Conservation (phyloP, 805 yeast genomes). For the Ogataea siamensis region DNA sequence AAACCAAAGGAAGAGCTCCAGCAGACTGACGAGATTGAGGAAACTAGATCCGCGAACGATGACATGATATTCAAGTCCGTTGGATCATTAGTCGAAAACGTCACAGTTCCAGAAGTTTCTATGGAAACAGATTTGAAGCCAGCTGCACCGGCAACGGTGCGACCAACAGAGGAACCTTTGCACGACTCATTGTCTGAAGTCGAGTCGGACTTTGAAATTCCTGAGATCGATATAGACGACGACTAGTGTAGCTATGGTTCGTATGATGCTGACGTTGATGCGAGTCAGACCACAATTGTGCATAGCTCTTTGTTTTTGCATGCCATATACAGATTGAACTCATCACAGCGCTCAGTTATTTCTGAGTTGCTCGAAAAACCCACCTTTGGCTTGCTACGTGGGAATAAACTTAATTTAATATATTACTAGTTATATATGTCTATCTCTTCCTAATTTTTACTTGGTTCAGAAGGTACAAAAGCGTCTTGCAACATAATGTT, state of each 20-base stretch:
- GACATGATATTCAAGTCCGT: slow-evolving; percentile 20
- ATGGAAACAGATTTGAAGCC: slow-evolving; percentile 1
- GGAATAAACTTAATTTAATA: slow-evolving; percentile 4
- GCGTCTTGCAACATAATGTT: slow-evolving; percentile 30
- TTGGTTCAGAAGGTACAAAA: slow-evolving; percentile 35
- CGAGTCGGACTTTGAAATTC: slow-evolving; percentile 38
- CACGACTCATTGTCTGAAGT: slow-evolving; percentile 24
- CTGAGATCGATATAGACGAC: slow-evolving; percentile 35
- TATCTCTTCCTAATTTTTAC: slow-evolving; percentile 11
- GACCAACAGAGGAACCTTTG: slow-evolving; percentile 3
- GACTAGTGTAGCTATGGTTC: slow-evolving; percentile 22
- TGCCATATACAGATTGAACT: slow-evolving; percentile 26
- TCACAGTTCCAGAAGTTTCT: slow-evolving; percentile 1
- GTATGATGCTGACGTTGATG: slow-evolving; percentile 5
- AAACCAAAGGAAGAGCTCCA: slow-evolving; percentile 17
- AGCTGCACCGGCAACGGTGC: neutral
- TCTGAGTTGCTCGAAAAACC: slow-evolving; percentile 16
- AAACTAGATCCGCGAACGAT: slow-evolving; percentile 8
- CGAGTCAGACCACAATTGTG: slow-evolving; percentile 18
- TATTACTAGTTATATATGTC: slow-evolving; percentile 8
- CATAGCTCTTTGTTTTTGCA: slow-evolving; percentile 22
- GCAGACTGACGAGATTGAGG: neutral
- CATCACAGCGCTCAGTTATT: slow-evolving; percentile 8
- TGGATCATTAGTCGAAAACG: slow-evolving; percentile 13
- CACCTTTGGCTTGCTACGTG: slow-evolving; percentile 25